A percentile compares a stretch with the other conserved stretches of the same genome.
These are phyloP conservation scores for Dorcoceras hygrometricum DNA, from an alignment of 257 asterid genomes.

Conservation along the genomic window DNA sequence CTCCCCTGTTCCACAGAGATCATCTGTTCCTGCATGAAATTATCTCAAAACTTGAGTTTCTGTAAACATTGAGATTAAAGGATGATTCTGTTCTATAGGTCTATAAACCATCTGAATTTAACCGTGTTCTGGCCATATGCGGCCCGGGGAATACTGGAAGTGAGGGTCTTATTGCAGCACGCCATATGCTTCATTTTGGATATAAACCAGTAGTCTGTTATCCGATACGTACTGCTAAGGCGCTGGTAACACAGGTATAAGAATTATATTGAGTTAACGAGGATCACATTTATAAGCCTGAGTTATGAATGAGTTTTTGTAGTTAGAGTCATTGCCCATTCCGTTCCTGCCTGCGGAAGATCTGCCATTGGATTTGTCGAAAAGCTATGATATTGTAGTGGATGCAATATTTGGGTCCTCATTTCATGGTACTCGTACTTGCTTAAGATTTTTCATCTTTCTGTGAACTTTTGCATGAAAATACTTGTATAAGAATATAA, in stretches of 20 bases:
- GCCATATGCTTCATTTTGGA: slow-evolving; percentile 89
- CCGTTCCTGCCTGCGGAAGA: slow-evolving; percentile 84
- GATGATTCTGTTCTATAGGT: slow-evolving; percentile 49
- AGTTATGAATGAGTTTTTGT: slow-evolving; percentile 42
- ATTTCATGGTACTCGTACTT: slow-evolving; percentile 58
- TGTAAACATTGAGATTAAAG: not conserved
- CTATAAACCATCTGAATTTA: slow-evolving; percentile 50
- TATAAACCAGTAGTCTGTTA: slow-evolving; percentile 70
- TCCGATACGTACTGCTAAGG: slow-evolving; percentile 76
- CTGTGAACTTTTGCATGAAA: slow-evolving; percentile 4
- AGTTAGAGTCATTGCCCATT: slow-evolving; percentile 77
- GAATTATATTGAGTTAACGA: slow-evolving; percentile 11
- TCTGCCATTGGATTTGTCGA: slow-evolving; percentile 62
- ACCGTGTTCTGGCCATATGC: slow-evolving; percentile 75
- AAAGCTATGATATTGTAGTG: slow-evolving; percentile 66
- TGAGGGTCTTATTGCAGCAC: slow-evolving; percentile 96
- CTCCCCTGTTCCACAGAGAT: not conserved
- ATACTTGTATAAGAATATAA: not conserved
- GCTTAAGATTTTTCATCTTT: slow-evolving; percentile 15
- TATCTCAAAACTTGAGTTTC: not conserved
- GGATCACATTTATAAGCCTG: not conserved
- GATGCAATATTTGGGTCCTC: slow-evolving; percentile 96
- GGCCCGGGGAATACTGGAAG: slow-evolving; percentile 98
- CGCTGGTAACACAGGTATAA: slow-evolving; percentile 81
- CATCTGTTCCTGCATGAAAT: not conserved